Percentiles rank a stretch among this genome's conserved stretches.
Evolutionary conservation across 1,284 basidiomycete species (phyloP).

Genomic region (Mycena citricolor): DNA sequence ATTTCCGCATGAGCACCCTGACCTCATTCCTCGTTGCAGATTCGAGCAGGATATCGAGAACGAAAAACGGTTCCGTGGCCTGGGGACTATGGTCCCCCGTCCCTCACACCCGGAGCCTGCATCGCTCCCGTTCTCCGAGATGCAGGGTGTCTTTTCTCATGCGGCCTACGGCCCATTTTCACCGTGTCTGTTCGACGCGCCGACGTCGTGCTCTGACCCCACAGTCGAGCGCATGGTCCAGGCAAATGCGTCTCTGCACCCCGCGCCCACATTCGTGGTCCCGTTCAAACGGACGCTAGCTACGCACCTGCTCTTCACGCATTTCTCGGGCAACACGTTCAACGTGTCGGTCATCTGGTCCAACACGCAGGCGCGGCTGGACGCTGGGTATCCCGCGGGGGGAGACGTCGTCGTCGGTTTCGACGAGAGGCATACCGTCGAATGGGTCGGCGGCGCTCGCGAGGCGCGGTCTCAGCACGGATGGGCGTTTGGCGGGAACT

Average conservation of each 20-base stretch:
- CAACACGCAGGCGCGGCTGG: conserved; percentile 27
- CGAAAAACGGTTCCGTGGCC: too few relatives aligned
- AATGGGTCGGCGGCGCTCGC: conserved; percentile 25
- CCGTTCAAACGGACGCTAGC: too few relatives aligned
- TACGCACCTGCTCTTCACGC: too few relatives aligned
- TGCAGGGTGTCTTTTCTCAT: conserved; percentile 18
- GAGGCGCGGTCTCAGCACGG: too few relatives aligned
- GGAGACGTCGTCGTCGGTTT: conserved; percentile 30
- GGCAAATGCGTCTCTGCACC: too few relatives aligned
- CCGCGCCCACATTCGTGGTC: too few relatives aligned
- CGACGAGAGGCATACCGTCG: conserved; percentile 33
- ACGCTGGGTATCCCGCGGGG: conserved; percentile 27
- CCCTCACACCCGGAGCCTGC: conserved; percentile 13
- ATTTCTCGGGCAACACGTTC: too few relatives aligned
- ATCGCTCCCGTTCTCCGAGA: conserved; percentile 5
- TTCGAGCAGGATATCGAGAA: conserved; percentile 26
- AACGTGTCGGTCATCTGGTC: too few relatives aligned
- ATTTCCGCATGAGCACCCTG: too few relatives aligned
- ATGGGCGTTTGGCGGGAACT: conserved; percentile 32
- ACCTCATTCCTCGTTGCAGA: too few relatives aligned
- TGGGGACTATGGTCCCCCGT: conserved; percentile 7
- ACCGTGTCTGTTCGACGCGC: conserved; percentile 21
- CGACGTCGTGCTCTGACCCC: conserved; percentile 6
- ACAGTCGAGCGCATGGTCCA: conserved; percentile 29
- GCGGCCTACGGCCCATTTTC: conserved; percentile 17